Percentiles rank a stretch among this genome's conserved stretches.
Evolutionary conservation across 225 moss, liverwort and hornwort species (phyloP).

Genomic region (Rhytidiadelphus loreus): DNA sequence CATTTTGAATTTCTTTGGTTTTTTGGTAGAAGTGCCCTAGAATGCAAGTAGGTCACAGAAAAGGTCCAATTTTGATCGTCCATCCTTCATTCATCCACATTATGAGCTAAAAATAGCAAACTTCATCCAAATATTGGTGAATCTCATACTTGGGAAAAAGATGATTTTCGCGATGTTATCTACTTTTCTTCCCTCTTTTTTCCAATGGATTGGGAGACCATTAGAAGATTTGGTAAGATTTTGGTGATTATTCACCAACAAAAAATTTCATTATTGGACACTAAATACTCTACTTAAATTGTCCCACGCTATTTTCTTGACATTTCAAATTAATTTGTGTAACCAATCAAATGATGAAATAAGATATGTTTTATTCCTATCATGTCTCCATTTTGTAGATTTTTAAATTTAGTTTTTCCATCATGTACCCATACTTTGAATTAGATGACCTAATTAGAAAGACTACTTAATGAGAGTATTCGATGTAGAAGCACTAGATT

Average conservation of each 20-base stretch:
- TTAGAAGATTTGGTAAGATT: background rate
- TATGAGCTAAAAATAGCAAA: background rate
- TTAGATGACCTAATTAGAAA: background rate
- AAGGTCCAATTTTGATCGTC: background rate
- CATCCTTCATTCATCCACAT: background rate
- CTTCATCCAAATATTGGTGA: background rate
- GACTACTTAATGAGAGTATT: background rate
- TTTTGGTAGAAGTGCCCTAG: too few relatives aligned
- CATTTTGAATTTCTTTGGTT: too few relatives aligned
- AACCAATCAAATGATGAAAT: background rate
- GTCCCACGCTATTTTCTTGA: background rate
- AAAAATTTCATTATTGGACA: background rate
- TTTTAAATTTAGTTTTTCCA: too few relatives aligned
- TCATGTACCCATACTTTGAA: too few relatives aligned
- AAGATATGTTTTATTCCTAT: background rate
- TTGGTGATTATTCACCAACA: too few relatives aligned
- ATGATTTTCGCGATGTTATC: too few relatives aligned
- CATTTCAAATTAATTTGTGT: background rate
- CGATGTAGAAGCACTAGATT: background rate
- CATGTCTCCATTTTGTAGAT: too few relatives aligned
- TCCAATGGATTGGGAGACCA: too few relatives aligned
- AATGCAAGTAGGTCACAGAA: too few relatives aligned
- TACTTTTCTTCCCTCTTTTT: too few relatives aligned
- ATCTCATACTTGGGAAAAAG: background rate
- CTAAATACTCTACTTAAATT: background rate